phyloP scores from a whole-genome alignment of 1,139 yeast species.

The Candida labiduridarum region DNA sequence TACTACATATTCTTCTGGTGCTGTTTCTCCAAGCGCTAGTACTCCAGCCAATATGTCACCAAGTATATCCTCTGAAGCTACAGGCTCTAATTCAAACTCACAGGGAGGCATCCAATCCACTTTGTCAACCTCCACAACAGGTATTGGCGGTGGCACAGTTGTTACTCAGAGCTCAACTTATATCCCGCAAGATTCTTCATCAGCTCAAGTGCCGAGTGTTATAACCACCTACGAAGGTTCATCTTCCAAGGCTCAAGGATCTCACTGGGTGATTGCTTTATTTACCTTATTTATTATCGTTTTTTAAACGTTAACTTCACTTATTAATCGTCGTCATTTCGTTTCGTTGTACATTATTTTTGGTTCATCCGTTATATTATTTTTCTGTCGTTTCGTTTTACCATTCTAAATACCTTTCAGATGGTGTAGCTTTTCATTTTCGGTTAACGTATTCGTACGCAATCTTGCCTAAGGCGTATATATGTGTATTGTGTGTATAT shows the following conservation, averaged over 20 bases:
- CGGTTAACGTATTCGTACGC: background rate
- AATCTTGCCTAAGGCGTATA: background rate
- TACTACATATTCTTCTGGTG: too few relatives aligned
- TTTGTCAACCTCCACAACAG: background rate
- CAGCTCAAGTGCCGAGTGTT: background rate
- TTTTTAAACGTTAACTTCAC: background rate
- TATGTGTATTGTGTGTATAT: background rate
- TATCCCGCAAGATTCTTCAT: background rate
- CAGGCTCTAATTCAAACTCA: too few relatives aligned
- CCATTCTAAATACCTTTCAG: too few relatives aligned
- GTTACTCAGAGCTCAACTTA: background rate
- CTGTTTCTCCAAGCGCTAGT: too few relatives aligned
- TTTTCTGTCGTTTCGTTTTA: too few relatives aligned
- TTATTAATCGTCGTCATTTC: too few relatives aligned
- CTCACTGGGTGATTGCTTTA: background rate
- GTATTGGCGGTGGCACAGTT: background rate
- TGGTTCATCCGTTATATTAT: background rate
- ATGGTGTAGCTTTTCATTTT: too few relatives aligned
- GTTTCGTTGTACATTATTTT: background rate
- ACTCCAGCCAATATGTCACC: too few relatives aligned
- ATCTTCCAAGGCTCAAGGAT: background rate
- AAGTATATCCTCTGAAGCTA: too few relatives aligned
- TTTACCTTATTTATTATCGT: background rate
- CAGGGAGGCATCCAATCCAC: background rate
- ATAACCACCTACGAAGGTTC: conserved; percentile 5